Evolutionary conservation across 495 filamentous ascomycete genomes (phyloP).

Genomic region (Hypoxylon intermedium): DNA sequence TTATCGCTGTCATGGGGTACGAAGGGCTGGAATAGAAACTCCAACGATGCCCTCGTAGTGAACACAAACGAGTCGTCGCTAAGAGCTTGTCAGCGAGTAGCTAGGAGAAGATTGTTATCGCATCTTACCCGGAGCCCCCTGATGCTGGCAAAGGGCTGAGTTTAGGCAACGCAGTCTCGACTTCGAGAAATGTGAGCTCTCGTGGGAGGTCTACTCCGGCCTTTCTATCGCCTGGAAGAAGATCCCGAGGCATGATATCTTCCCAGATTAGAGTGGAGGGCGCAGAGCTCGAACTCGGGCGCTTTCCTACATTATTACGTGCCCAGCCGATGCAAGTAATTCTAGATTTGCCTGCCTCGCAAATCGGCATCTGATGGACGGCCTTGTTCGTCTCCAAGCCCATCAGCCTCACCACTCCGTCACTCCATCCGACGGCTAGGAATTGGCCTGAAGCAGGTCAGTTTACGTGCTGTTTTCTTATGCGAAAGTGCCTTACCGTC

Average conservation of each 20-base stretch:
- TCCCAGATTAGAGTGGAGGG: conserved; percentile 38
- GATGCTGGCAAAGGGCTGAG: conserved; percentile 70
- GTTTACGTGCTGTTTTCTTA: not conserved
- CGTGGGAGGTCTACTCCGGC: conserved; percentile 69
- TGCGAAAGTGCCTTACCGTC: conserved; percentile 64
- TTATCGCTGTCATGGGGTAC: conserved; percentile 68
- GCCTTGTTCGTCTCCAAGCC: conserved; percentile 79
- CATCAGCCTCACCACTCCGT: conserved; percentile 72
- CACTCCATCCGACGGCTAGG: conserved; percentile 79
- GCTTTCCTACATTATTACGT: conserved; percentile 66
- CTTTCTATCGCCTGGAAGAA: conserved; percentile 30
- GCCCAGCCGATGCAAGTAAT: conserved; percentile 78
- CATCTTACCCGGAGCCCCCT: conserved; percentile 62
- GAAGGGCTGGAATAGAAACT: conserved; percentile 71
- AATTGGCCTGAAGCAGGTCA: conserved; percentile 65
- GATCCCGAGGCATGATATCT: conserved; percentile 48
- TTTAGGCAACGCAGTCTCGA: conserved; percentile 81
- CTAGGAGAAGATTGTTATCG: not conserved
- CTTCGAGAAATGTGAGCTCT: conserved; percentile 77
- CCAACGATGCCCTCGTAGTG: conserved; percentile 70
- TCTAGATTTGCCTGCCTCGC: conserved; percentile 46
- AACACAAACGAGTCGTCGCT: conserved; percentile 74
- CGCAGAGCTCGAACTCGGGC: conserved; percentile 7
- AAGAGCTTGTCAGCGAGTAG: conserved; percentile 32
- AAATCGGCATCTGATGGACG: conserved; percentile 69